Base-by-base conservation (phyloP, 2,329 filamentous ascomycete genomes). In the Parafenestella ontariensis region DNA sequence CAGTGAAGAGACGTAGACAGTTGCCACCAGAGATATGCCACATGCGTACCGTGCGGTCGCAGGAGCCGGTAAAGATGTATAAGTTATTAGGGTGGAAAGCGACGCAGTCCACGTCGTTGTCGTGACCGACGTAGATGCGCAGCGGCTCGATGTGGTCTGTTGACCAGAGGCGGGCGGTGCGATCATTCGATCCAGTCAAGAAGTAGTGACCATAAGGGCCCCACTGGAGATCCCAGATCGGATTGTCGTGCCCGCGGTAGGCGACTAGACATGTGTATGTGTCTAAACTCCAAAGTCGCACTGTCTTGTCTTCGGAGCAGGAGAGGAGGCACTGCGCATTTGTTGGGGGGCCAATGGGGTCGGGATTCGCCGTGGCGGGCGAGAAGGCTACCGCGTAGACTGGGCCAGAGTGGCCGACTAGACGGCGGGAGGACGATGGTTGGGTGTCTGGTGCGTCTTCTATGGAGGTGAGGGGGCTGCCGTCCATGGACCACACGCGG, bases 161-260 rank as follows among this genome's bases (percentile, higher is more conserved):
- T 58, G 89, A 89, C 91, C 94, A 99, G 11, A 98, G 81, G 15
- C 95, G 88, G 8, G 92, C 91, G 1, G 91, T 96, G 75, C 92
- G 92, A 76, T 99, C 95, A 75, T 92, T 91, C 8, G 91, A 92
- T 31, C 87, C 90, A 6, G 90, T 93, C 33, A 91, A 83, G 71
- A 99, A 99, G 78, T 99, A 99, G 76, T 98, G 93, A 0, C 95
- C 95, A 52, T 92, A 93, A 0, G 95, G 95, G 3, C 92, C 89
- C 90, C 94, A 99, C 11, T 87, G 84, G 5, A 96, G 83, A 63
- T 94, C 89, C 85, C 92, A 95, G 5, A 97, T 88, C 0, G 95
- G 93, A 2, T 90, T 90, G 61, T 93, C 90, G 69, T 98, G 95
- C 1, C 91, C 92, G 70, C 94, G 96, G 81, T 97, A 99, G 11